phyloP scores from a whole-genome alignment of 306 rosid genomes.

The Cyclanthera cordifolia region DNA sequence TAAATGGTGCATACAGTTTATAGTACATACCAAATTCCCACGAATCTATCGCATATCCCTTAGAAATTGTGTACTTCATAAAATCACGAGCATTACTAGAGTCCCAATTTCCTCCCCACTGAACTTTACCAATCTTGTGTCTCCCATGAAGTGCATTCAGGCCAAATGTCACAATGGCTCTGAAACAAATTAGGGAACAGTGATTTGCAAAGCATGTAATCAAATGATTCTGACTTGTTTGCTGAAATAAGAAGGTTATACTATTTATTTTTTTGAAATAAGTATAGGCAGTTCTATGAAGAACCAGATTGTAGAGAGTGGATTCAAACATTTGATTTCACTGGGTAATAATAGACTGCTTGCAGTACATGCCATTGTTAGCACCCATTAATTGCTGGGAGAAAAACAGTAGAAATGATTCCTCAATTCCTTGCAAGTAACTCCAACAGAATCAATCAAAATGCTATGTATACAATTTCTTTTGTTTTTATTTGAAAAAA shows the following conservation, averaged over 20 bases:
- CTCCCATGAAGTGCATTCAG: slow-evolving; percentile 88
- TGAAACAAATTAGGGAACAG: slow-evolving; percentile 26
- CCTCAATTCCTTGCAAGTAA: no score
- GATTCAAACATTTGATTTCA: slow-evolving; percentile 1
- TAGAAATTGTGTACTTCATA: slow-evolving; percentile 56
- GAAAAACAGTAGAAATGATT: background rate
- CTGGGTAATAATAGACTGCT: background rate
- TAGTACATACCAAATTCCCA: slow-evolving; percentile 77
- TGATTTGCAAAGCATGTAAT: background rate
- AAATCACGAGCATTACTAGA: slow-evolving; percentile 47
- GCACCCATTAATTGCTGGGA: background rate
- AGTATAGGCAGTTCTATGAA: slow-evolving; percentile 1
- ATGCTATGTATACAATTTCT: background rate
- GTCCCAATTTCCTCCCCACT: slow-evolving; percentile 92
- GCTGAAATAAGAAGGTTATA: background rate
- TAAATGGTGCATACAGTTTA: background rate
- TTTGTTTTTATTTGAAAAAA: background rate
- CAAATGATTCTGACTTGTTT: background rate
- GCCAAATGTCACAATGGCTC: slow-evolving; percentile 71
- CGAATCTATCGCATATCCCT: slow-evolving; percentile 63
- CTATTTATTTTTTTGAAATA: background rate
- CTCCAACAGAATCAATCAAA: background rate
- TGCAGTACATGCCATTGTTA: background rate
- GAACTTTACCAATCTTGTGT: slow-evolving; percentile 25
- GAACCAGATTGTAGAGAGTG: background rate